A percentile compares a stretch with the other conserved stretches of the same genome.
These are phyloP conservation scores for Dioszegia hungarica DNA, from an alignment of 768 basidiomycete species.

Conservation along the genomic window DNA sequence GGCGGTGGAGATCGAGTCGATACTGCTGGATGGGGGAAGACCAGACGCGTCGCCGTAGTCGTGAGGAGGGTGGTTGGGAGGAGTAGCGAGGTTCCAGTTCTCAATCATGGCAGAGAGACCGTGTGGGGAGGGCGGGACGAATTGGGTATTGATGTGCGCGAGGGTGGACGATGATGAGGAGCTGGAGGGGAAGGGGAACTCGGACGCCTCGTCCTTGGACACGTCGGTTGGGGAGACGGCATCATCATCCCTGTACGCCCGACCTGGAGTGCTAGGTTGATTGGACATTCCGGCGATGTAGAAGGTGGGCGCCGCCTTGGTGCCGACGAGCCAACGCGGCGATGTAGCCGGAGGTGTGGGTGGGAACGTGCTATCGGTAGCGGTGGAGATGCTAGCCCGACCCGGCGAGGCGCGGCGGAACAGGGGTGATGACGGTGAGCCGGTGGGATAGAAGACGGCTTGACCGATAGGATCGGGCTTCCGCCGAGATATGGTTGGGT, in stretches of 20 bases:
- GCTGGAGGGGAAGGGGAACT: background rate
- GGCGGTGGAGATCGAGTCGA: background rate
- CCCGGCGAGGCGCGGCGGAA: conserved; percentile 2
- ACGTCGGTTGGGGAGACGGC: background rate
- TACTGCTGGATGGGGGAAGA: background rate
- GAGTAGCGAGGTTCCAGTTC: conserved; percentile 8
- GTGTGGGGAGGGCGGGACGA: background rate
- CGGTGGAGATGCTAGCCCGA: conserved; percentile 3
- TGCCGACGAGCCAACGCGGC: background rate
- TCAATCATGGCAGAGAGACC: background rate
- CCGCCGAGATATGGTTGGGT: background rate
- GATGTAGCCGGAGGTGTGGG: background rate
- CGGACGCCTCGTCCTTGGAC: background rate
- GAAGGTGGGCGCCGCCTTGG: background rate
- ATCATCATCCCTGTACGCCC: background rate
- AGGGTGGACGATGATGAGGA: background rate
- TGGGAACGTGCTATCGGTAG: background rate
- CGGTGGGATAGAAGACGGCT: conserved; percentile 23
- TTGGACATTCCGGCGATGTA: background rate
- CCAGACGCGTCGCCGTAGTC: conserved; percentile 1
- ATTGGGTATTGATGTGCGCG: background rate
- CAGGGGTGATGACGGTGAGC: conserved; percentile 12
- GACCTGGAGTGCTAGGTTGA: background rate
- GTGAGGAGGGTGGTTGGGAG: background rate
- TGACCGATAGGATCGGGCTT: conserved; percentile 19